These are phyloP conservation scores for Forsythia viridissima DNA, from an alignment of 257 asterid genomes.

Conservation along the genomic window DNA sequence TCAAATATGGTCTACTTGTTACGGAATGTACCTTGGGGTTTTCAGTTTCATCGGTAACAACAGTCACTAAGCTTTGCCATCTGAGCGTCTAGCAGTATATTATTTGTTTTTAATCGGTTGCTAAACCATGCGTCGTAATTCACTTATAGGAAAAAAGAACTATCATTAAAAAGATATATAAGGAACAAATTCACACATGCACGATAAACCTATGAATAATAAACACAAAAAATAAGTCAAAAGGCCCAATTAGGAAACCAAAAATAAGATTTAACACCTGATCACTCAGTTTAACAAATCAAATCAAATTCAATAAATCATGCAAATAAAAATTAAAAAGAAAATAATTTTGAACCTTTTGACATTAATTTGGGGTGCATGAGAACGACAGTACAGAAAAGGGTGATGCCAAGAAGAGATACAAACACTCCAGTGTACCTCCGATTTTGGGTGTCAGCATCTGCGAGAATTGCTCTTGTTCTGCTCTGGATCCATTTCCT, in stretches of 20 bases:
- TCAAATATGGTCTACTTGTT: neutral
- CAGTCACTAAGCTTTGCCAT: neutral
- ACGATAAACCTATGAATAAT: neutral
- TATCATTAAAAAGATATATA: neutral
- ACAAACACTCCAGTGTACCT: neutral
- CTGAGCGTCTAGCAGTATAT: neutral
- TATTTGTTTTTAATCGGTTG: neutral
- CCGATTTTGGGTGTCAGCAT: neutral
- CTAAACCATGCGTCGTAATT: neutral
- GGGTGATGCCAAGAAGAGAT: slow-evolving; percentile 1
- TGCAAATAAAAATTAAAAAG: neutral
- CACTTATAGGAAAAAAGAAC: neutral
- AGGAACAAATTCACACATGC: neutral
- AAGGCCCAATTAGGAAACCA: neutral
- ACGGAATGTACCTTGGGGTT: neutral
- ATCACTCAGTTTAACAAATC: neutral
- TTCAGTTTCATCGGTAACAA: neutral
- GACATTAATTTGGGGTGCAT: neutral
- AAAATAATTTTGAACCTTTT: neutral
- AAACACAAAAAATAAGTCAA: neutral
- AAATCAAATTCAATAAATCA: neutral
- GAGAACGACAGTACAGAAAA: neutral
- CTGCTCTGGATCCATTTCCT: neutral
- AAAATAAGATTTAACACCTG: neutral
- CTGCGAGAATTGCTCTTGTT: neutral